phyloP scores from a whole-genome alignment of 108 stramenopile species.

The Nitzschia sp. region DNA sequence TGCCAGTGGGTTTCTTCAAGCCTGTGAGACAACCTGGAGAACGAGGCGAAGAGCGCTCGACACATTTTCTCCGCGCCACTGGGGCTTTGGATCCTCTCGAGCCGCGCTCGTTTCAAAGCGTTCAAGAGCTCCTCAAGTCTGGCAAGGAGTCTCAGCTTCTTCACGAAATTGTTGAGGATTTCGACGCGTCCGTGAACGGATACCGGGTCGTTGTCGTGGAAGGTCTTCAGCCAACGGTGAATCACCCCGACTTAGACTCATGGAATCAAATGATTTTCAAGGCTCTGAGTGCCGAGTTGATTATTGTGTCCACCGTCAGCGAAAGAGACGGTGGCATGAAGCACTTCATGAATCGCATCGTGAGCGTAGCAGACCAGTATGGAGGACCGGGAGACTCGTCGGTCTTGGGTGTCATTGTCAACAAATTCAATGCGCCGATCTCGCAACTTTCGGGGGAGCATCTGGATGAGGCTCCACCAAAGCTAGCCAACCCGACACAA shows the following conservation, averaged over 20 bases:
- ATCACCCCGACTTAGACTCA: conserved; percentile 15
- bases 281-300: conserved; percentile 28
- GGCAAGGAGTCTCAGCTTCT: conserved; percentile 7
- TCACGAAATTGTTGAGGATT: conserved; percentile 17
- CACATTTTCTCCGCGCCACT: conserved; percentile 15
- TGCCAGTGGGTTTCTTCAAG: conserved; percentile 26
- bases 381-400: conserved; percentile 15
- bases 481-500: not conserved
- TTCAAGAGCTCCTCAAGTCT: conserved; percentile 8
- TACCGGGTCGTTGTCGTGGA: conserved; percentile 18
- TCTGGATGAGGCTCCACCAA: not conserved
- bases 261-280: conserved; percentile 20
- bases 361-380: not conserved
- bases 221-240: conserved; percentile 24
- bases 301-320: conserved; percentile 14
- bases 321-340: conserved; percentile 1
- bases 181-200: not conserved
- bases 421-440: conserved; percentile 25
- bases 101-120: conserved; percentile 9
- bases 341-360: not conserved
- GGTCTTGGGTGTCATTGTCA: conserved; percentile 26
- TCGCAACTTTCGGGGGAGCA: not conserved
- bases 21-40: conserved; percentile 15
- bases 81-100: conserved; percentile 1
- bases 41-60: conserved; percentile 8